phyloP scores from a whole-genome alignment of 2,329 filamentous ascomycete genomes.

The Neonectria neomacrospora region DNA sequence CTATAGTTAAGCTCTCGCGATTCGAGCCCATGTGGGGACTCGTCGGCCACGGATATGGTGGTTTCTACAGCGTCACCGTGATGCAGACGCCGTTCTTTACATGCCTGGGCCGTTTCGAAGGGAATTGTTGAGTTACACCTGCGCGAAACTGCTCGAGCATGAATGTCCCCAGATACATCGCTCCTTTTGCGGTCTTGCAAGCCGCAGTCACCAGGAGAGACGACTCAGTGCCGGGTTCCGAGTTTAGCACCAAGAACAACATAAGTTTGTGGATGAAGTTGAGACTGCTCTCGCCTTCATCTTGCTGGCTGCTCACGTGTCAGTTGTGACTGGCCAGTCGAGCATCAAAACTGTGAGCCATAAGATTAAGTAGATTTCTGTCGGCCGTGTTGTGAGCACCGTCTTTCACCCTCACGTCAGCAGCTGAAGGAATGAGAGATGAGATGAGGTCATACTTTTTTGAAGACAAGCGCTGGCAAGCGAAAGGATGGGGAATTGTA shows the following conservation, averaged over 20 bases:
- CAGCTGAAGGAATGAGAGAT: constrained; percentile 5
- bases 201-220: background rate
- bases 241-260: constrained; percentile 4
- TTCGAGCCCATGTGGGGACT: too few relatives aligned
- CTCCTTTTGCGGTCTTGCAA: background rate
- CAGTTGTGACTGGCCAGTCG: too few relatives aligned
- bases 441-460: constrained; percentile 1
- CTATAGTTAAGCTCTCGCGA: too few relatives aligned
- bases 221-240: background rate
- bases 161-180: background rate
- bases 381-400: too few relatives aligned
- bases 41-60: too few relatives aligned
- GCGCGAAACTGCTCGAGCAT: too few relatives aligned
- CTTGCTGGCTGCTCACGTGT: too few relatives aligned
- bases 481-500: background rate
- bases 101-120: background rate
- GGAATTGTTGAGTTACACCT: background rate
- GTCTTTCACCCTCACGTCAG: too few relatives aligned
- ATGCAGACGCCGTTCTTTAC: too few relatives aligned
- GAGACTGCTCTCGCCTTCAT: constrained; percentile 13
- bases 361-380: too few relatives aligned
- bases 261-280: constrained; percentile 25
- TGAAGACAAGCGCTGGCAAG: background rate
- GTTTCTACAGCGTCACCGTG: too few relatives aligned
- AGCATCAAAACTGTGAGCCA: too few relatives aligned